Evolutionary conservation across 139 green algal species (phyloP).

Genomic region (Desmodesmus armatus): DNA sequence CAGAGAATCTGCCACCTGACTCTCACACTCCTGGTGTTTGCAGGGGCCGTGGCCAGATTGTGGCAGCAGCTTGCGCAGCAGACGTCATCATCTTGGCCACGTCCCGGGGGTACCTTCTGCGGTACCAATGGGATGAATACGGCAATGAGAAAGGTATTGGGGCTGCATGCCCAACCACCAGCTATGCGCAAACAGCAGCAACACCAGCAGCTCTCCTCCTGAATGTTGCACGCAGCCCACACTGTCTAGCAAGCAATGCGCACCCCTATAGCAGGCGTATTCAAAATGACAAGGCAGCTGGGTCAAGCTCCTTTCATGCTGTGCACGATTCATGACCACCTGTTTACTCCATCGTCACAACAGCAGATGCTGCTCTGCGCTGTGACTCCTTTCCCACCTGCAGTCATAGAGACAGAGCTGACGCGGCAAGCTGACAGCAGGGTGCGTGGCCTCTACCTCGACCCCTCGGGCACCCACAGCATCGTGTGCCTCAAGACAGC

Average conservation of each 20-base stretch:
- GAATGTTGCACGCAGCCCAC: too few species aligned
- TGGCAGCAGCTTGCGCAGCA: slow-evolving; percentile 60
- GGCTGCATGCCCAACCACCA: not conserved
- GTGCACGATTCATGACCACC: too few species aligned
- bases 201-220: slow-evolving; percentile 9
- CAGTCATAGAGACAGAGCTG: slow-evolving; percentile 43
- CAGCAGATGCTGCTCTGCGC: not conserved
- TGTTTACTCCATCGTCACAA: too few species aligned
- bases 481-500: slow-evolving; percentile 54
- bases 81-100: slow-evolving; percentile 84
- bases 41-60: slow-evolving; percentile 70
- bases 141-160: slow-evolving; percentile 57
- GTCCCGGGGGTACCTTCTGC: slow-evolving; percentile 76
- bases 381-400: not conserved
- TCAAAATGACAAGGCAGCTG: too few species aligned
- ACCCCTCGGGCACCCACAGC: slow-evolving; percentile 66
- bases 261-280: too few species aligned
- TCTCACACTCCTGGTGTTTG: not conserved
- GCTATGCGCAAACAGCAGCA: not conserved
- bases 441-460: slow-evolving; percentile 64
- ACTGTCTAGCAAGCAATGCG: too few species aligned
- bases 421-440: slow-evolving; percentile 52
- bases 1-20: not conserved
- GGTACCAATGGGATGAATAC: slow-evolving; percentile 78
- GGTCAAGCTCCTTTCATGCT: too few species aligned